Conservation (phyloP, 2,329 filamentous ascomycete genomes). For the Aspergillus fijiensis region DNA sequence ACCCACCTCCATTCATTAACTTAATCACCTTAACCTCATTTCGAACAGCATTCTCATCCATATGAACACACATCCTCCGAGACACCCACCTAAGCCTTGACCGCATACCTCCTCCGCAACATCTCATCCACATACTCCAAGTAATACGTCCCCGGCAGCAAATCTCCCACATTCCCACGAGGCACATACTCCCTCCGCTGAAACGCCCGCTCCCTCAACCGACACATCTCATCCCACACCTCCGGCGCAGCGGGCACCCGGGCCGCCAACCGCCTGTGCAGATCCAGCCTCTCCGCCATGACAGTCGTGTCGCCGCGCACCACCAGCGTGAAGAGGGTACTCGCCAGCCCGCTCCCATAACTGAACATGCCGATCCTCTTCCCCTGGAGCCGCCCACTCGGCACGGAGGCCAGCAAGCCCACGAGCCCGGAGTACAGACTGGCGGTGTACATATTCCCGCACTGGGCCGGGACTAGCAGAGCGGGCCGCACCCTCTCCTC, state of each 20-base stretch:
- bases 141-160: slow-evolving; percentile 71
- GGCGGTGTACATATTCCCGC: slow-evolving; percentile 64
- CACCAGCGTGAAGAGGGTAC: slow-evolving; percentile 67
- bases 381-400: slow-evolving; percentile 62
- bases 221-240: slow-evolving; percentile 76
- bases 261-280: slow-evolving; percentile 66
- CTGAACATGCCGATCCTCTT: slow-evolving; percentile 76
- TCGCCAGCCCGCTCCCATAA: slow-evolving; percentile 75
- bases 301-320: slow-evolving; percentile 67
- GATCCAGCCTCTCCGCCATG: slow-evolving; percentile 67
- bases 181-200: slow-evolving; percentile 76
- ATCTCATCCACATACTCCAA: slow-evolving; percentile 77
- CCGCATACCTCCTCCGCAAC: slow-evolving; percentile 75
- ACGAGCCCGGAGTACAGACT: slow-evolving; percentile 60
- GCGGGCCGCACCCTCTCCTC: slow-evolving; percentile 71
- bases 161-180: slow-evolving; percentile 64
- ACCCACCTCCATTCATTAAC: no score
- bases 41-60: no score
- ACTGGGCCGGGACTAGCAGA: slow-evolving; percentile 74
- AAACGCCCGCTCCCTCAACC: slow-evolving; percentile 78
- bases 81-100: slow-evolving; percentile 52
- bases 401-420: slow-evolving; percentile 62
- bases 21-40: no score
- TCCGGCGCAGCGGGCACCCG: slow-evolving; percentile 67
- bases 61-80: no score